Conservation (phyloP, 768 basidiomycete species). For the Trametes cinnabarina region DNA sequence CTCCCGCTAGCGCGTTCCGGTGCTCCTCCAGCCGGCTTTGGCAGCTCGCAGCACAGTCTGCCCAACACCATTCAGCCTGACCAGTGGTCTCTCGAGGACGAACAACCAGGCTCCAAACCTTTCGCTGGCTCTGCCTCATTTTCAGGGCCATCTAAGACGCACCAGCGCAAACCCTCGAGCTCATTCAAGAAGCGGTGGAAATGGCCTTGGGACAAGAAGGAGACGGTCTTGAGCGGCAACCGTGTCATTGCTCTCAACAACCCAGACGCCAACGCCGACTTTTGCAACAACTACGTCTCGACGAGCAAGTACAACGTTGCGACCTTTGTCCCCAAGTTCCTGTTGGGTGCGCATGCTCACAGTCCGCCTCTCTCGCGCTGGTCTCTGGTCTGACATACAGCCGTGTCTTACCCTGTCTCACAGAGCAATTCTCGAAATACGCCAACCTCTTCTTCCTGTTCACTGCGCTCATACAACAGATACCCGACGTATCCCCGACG, state of each 20-base stretch:
- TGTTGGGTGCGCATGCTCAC: conserved; percentile 60
- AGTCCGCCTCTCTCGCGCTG: background rate
- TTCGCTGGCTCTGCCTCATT: conserved; percentile 36
- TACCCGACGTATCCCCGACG: conserved; percentile 96
- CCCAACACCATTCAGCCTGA: conserved; percentile 50
- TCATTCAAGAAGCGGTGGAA: conserved; percentile 50
- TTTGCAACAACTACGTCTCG: conserved; percentile 78
- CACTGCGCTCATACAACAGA: conserved; percentile 95
- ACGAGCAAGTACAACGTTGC: conserved; percentile 93
- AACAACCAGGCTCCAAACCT: conserved; percentile 31
- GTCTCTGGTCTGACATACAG: background rate
- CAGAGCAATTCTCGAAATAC: conserved; percentile 98
- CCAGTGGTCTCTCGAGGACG: conserved; percentile 75
- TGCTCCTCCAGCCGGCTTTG: conserved; percentile 56
- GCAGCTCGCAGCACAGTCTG: conserved; percentile 45
- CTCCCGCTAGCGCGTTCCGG: conserved; percentile 58
- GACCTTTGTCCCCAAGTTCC: conserved; percentile 90
- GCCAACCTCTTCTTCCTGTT: conserved; percentile 99
- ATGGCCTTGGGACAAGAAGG: conserved; percentile 85
- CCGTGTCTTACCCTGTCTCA: conserved; percentile 6
- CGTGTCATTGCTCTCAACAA: conserved; percentile 85
- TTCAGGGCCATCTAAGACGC: conserved; percentile 35
- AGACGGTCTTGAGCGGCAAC: conserved; percentile 63
- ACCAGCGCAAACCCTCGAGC: conserved; percentile 17
- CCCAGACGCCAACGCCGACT: conserved; percentile 60